A percentile compares a stretch with the other conserved stretches of the same genome.
Conservation (phyloP, 2,329 filamentous ascomycete genomes). For the Phialophora macrospora region DNA sequence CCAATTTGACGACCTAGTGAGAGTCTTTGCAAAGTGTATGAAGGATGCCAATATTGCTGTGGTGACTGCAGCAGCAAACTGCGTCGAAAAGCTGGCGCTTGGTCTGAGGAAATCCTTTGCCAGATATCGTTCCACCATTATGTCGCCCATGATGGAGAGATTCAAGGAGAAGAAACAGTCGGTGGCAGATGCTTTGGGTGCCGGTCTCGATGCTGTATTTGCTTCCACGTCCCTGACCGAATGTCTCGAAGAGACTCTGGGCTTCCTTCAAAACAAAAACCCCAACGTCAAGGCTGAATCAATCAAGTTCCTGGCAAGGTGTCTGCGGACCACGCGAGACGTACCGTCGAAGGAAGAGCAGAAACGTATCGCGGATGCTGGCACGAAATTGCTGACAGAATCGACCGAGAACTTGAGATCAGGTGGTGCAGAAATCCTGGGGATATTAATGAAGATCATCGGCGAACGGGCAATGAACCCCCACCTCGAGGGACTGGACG, state of each 20-base stretch:
- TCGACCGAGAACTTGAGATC: constrained; percentile 83
- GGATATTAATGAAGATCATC: constrained; percentile 98
- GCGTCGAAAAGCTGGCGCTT: constrained; percentile 85
- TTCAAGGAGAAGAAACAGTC: constrained; percentile 95
- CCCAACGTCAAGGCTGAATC: constrained; percentile 96
- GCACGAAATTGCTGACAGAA: constrained; percentile 88
- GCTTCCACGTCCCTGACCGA: constrained; percentile 73
- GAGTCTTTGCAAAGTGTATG: constrained; percentile 91
- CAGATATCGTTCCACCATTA: constrained; percentile 79
- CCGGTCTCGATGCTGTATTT: constrained; percentile 76
- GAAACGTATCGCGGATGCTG: constrained; percentile 80
- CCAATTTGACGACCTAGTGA: constrained; percentile 81
- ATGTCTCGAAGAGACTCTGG: constrained; percentile 85
- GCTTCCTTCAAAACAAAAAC: constrained; percentile 91
- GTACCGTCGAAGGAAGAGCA: constrained; percentile 86
- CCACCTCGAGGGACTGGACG: constrained; percentile 88
- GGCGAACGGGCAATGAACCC: constrained; percentile 94
- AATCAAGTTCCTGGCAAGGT: constrained; percentile 89
- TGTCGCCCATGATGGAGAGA: constrained; percentile 90
- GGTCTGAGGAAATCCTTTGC: constrained; percentile 77
- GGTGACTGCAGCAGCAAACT: constrained; percentile 89
- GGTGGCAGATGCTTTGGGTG: constrained; percentile 84
- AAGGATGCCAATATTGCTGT: constrained; percentile 98
- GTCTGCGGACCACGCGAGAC: constrained; percentile 78
- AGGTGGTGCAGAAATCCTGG: constrained; percentile 87